Percentiles rank a stretch among this genome's conserved stretches.
phyloP scores from a whole-genome alignment of 805 yeast species.

The Kodamaea neixiangensis region DNA sequence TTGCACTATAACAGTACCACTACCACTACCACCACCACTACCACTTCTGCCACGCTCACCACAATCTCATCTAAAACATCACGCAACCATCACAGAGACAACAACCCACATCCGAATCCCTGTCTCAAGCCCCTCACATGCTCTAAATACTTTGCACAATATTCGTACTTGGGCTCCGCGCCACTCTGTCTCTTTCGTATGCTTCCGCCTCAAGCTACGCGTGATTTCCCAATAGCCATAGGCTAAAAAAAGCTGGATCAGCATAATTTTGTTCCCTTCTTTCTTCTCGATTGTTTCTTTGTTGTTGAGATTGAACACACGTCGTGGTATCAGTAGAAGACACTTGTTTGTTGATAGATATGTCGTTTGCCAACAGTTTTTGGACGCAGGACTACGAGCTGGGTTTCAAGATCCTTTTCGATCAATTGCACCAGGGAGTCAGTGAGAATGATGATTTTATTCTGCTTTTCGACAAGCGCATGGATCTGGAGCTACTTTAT shows the following conservation, averaged over 20 bases:
- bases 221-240: neutral
- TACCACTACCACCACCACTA: no score
- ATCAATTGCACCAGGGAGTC: constrained; percentile 60
- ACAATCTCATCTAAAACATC: no score
- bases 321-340: neutral
- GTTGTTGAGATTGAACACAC: neutral
- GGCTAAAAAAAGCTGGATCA: neutral
- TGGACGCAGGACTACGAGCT: constrained; percentile 70
- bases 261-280: neutral
- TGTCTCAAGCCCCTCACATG: neutral
- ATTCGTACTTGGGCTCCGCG: neutral
- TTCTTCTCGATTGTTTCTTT: neutral
- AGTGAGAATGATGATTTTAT: constrained; percentile 71
- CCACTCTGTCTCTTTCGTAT: neutral
- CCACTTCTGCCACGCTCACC: no score
- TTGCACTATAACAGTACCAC: no score
- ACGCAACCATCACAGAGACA: no score
- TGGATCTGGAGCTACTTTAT: constrained; percentile 69
- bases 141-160: neutral
- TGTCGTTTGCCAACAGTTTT: constrained; percentile 73
- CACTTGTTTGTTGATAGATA: constrained; percentile 11
- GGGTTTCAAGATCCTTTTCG: constrained; percentile 54
- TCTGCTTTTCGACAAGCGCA: constrained; percentile 62
- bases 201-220: neutral
- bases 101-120: no score